Evolutionary conservation across 768 basidiomycete species (phyloP), one percentile per base, ranked within the genome.

Genomic region (Amanita phalloides): DNA sequence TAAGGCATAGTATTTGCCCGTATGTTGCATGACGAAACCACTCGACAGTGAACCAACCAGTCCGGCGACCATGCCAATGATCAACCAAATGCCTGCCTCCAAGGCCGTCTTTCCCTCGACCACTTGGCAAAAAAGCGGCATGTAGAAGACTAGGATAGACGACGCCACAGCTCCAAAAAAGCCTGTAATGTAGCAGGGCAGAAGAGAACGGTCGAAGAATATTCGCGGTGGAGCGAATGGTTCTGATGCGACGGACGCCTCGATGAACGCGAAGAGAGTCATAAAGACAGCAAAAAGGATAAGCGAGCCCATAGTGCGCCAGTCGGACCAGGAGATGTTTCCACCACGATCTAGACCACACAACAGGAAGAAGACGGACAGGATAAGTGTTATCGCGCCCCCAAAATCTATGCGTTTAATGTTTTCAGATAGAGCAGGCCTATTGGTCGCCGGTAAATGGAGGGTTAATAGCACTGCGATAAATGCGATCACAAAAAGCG

Each of bases 371-470:
- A 79, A 78, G 14, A 82, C 68, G 23, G 78, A 65, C 13, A 74
- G 49, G 20, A 84, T 71, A 44, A 84, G 76, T 4, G 72, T 67
- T 41, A 74, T 35, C 0, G 82, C 79, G 13, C 84, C 84, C 2
- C 65, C 64, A 56, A 82, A 83, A 64, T 86, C 84, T 53, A 84
- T 68, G 13, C 82, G 74, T 51, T 70, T 73, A 48, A 86, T 64
- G 54, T 81, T 83, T 5, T 65, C 65, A 10, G 58, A 60, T 56
- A 83, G 70, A 56, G 77, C 65, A 2, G 69, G 64, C 0, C 60
- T 59, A 10, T 71, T 64, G 2, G 56, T 57, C 53, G 66, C 66
- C 0, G 82, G 82, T n/a, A 83, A 70, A 51, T 74, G 69, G 14
- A 86, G 74, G 6, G 75, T 69, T 39, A 81, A 50, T 4, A 68